A percentile compares a stretch with the other conserved stretches of the same genome.
Evolutionary conservation across 148 eudicot species (phyloP).

Genomic region (Bassia scoparia): DNA sequence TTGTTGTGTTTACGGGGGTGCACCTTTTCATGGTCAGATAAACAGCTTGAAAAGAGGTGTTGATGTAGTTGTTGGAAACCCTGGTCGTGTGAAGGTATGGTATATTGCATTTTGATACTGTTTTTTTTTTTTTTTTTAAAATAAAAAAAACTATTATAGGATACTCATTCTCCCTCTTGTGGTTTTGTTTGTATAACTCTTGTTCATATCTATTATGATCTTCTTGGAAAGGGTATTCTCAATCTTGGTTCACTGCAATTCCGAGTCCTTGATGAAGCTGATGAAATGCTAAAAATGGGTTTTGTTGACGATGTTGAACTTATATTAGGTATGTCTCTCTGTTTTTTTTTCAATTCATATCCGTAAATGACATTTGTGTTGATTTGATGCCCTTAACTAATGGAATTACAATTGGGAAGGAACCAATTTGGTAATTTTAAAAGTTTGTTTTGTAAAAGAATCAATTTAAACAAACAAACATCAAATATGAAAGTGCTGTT

Average conservation of each 20-base stretch:
- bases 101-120: neutral
- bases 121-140: neutral
- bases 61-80: conserved; percentile 77
- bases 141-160: too few species aligned
- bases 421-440: too few species aligned
- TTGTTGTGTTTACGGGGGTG: conserved; percentile 78
- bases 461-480: neutral
- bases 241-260: conserved; percentile 72
- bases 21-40: conserved; percentile 54
- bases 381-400: too few species aligned
- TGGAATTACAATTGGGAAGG: too few species aligned
- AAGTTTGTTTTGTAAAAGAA: neutral
- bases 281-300: conserved; percentile 94
- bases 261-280: conserved; percentile 95
- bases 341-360: neutral
- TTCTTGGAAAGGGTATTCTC: conserved; percentile 61
- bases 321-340: conserved; percentile 51
- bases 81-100: conserved; percentile 96
- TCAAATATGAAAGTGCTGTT: neutral
- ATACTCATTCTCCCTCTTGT: too few species aligned
- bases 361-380: too few species aligned
- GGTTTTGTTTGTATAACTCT: neutral
- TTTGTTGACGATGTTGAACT: conserved; percentile 93
- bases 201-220: conserved; percentile 47
- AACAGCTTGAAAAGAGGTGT: conserved; percentile 68